Percentiles rank a stretch among this genome's conserved stretches.
phyloP scores from a whole-genome alignment of 148 eudicot species.

The Heliosperma pusillum region DNA sequence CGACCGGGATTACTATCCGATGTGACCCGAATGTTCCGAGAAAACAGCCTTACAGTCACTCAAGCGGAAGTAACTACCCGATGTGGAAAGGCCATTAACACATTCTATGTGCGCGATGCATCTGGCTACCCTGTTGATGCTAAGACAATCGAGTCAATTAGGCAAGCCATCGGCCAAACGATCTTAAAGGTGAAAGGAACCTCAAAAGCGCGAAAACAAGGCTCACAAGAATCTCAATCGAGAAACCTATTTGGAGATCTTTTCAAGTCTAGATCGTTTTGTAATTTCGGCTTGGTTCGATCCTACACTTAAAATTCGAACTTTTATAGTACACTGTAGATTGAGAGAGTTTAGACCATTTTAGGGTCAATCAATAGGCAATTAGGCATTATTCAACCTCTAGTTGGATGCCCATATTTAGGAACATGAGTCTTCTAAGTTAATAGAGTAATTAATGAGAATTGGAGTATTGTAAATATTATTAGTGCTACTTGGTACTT shows the following conservation, averaged over 20 bases:
- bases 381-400: not conserved
- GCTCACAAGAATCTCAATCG: conserved; percentile 64
- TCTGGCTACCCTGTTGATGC: conserved; percentile 82
- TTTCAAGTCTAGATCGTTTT: conserved; percentile 83
- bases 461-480: not conserved
- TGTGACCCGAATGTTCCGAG: conserved; percentile 82
- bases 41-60: conserved; percentile 77
- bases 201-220: conserved; percentile 46
- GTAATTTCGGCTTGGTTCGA: conserved; percentile 74
- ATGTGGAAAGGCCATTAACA: conserved; percentile 74
- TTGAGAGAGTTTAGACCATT: not conserved
- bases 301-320: conserved; percentile 55
- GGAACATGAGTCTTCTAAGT: not conserved
- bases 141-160: conserved; percentile 73
- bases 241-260: conserved; percentile 74
- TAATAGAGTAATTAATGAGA: not conserved
- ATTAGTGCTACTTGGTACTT: not conserved
- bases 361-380: conserved; percentile 15
- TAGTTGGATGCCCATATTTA: not conserved
- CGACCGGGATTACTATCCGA: conserved; percentile 73
- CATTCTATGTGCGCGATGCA: conserved; percentile 79
- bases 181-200: conserved; percentile 73
- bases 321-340: not conserved
- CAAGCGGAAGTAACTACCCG: conserved; percentile 81
- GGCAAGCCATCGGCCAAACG: conserved; percentile 75